Evolutionary conservation across 768 basidiomycete genomes (phyloP).

Genomic region (Hirschioporus abietinus): DNA sequence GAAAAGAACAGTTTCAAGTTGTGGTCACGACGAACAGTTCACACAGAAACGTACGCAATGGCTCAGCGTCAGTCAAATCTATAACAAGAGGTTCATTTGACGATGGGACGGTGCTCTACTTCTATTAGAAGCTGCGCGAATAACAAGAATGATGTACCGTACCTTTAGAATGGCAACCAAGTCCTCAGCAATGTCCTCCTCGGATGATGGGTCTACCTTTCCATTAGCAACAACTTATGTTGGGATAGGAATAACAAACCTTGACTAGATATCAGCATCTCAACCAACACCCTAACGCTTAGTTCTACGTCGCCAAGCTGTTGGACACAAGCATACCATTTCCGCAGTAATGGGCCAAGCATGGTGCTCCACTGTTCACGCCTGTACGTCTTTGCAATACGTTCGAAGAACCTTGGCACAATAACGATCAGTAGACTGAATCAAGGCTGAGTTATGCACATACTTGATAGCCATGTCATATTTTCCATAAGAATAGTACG

Average conservation of each 20-base stretch:
- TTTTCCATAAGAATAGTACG: constrained; percentile 75
- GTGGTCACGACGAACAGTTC: constrained; percentile 6
- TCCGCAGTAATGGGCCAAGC: constrained; percentile 65
- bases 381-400: constrained; percentile 86
- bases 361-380: constrained; percentile 76
- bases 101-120: constrained; percentile 67
- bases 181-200: constrained; percentile 51
- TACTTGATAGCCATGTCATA: constrained; percentile 87
- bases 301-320: constrained; percentile 72
- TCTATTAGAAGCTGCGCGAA: constrained; percentile 3
- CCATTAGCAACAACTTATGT: neutral
- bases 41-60: constrained; percentile 48
- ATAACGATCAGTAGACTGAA: neutral
- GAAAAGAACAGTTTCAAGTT: constrained; percentile 10
- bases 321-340: constrained; percentile 83
- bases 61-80: constrained; percentile 56
- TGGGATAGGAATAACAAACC: constrained; percentile 36
- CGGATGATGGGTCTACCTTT: neutral
- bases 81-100: constrained; percentile 53
- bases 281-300: constrained; percentile 69
- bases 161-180: constrained; percentile 72
- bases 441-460: constrained; percentile 15
- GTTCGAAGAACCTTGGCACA: constrained; percentile 75
- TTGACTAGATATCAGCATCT: constrained; percentile 62
- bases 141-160: constrained; percentile 10